Base-by-base conservation (phyloP, 108 stramenopile species). In the Cylindrotheca closterium region DNA sequence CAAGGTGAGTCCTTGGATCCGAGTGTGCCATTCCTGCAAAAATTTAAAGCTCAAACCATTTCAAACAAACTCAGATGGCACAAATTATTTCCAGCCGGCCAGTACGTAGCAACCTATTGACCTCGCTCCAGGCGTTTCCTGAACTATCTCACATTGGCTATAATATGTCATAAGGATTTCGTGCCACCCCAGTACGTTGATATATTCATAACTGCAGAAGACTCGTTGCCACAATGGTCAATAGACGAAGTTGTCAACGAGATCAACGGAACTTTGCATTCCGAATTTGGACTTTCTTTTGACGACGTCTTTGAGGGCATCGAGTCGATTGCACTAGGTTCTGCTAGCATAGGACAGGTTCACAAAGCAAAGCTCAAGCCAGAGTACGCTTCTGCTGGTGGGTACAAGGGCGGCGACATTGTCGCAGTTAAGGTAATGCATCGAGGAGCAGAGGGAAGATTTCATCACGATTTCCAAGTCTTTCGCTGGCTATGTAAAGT, bases 381-480 rank as follows among this genome's bases (percentile, higher is more conserved):
- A 17, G 8, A 42, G 49, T 47, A 26, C 19, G n/a, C 49, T 1
- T 15, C n/a, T 8, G 42, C 26, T 0, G 8, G 0, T 18, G 30
- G 29, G 0, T 70, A 64, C 22, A 47, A 29, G 18, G 67, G 69
- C 31, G 68, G 72, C 7, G 57, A 70, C 10, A 67, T 55, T 22
- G 84, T 82, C 22, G 88, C 88, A 7, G 73, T 86, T 3, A 89
- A 89, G 51, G 79, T 89, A 0, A 89, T 89, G 88, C 83, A 86
- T 49, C 81, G 79, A 22, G 77, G 65, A 42, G 80, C 83, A 1
- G 68, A 89, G 73, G 56, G 71, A 32, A 65, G 78, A 45, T 89
- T 89, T 47, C 70, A 73, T 28, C 67, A 80, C 55, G 88, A 89
- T 46, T 84, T 86, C 62, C 76, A 84, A 47, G 79, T 89, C 10